phyloP scores from a whole-genome alignment of 257 asterid species.

The Anisodus acutangulus region DNA sequence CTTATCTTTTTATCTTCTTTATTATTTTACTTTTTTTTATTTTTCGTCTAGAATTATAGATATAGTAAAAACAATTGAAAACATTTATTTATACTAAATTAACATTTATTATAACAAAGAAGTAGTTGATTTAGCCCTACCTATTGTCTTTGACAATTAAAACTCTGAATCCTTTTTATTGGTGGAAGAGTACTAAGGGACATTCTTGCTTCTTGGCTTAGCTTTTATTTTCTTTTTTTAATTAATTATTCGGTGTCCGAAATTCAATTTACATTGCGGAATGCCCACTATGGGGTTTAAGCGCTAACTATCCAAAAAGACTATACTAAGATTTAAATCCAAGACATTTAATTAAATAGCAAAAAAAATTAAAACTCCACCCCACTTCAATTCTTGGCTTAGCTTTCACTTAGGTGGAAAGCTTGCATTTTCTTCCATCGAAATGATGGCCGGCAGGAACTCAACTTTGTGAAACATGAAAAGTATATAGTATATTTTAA shows the following conservation, averaged over 20 bases:
- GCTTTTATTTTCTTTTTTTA: conserved; percentile 36
- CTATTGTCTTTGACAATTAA: background rate
- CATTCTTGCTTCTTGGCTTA: conserved; percentile 27
- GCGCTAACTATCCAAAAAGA: background rate
- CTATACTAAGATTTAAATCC: background rate
- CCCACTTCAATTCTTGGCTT: conserved; percentile 37
- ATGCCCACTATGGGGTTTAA: background rate
- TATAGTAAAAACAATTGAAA: background rate
- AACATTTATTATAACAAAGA: background rate
- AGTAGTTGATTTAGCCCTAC: background rate
- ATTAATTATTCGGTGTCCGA: background rate
- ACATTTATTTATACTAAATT: background rate
- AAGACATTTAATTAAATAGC: background rate
- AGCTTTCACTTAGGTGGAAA: conserved; percentile 51
- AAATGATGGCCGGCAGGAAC: background rate
- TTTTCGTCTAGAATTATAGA: background rate
- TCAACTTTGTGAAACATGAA: conserved; percentile 49
- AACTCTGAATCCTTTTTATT: background rate
- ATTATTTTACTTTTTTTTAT: background rate
- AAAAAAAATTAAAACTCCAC: conserved; percentile 40
- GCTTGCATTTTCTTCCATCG: conserved; percentile 40
- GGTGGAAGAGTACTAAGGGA: background rate
- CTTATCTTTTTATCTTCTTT: background rate
- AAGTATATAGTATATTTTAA: conserved; percentile 26
- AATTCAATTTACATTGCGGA: background rate